Evolutionary conservation across 2,329 filamentous ascomycete species (phyloP).

Genomic region (Colletotrichum orchidophilum): DNA sequence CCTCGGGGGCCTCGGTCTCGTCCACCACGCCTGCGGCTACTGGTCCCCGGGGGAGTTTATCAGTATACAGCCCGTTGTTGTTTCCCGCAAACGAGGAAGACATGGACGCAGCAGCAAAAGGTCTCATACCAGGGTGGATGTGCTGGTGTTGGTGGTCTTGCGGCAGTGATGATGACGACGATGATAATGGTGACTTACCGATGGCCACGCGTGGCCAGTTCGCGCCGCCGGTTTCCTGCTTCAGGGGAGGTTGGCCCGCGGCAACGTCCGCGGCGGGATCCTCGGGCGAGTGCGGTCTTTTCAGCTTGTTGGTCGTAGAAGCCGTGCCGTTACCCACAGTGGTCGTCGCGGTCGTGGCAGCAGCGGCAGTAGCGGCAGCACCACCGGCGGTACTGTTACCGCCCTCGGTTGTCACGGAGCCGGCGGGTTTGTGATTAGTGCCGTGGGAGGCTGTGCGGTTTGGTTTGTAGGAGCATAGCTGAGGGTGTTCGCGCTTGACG

Average conservation of each 20-base stretch:
- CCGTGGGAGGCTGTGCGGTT: conserved; percentile 54
- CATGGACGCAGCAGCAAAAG: background rate
- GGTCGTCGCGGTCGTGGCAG: background rate
- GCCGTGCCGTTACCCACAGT: conserved; percentile 39
- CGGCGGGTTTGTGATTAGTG: conserved; percentile 40
- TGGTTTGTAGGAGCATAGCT: conserved; percentile 74
- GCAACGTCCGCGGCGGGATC: conserved; percentile 47
- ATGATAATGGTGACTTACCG: conserved; percentile 40
- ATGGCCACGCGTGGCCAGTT: conserved; percentile 52
- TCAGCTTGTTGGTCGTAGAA: conserved; percentile 38
- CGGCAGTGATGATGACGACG: conserved; percentile 6
- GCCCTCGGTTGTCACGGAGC: conserved; percentile 37
- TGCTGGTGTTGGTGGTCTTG: background rate
- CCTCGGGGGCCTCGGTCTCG: conserved; percentile 63
- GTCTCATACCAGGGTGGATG: conserved; percentile 3
- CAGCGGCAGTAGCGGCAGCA: background rate
- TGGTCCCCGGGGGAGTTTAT: conserved; percentile 25
- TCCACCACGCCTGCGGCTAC: conserved; percentile 51
- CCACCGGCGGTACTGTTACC: conserved; percentile 31
- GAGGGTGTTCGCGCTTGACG: conserved; percentile 71
- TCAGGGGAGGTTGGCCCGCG: conserved; percentile 34
- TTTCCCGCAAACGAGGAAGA: conserved; percentile 13
- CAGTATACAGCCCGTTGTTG: conserved; percentile 28
- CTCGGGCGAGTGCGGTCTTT: conserved; percentile 56
- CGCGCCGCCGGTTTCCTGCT: conserved; percentile 50